Evolutionary conservation across 495 filamentous ascomycete genomes (phyloP).

Genomic region (Aspergillus heteromorphus): DNA sequence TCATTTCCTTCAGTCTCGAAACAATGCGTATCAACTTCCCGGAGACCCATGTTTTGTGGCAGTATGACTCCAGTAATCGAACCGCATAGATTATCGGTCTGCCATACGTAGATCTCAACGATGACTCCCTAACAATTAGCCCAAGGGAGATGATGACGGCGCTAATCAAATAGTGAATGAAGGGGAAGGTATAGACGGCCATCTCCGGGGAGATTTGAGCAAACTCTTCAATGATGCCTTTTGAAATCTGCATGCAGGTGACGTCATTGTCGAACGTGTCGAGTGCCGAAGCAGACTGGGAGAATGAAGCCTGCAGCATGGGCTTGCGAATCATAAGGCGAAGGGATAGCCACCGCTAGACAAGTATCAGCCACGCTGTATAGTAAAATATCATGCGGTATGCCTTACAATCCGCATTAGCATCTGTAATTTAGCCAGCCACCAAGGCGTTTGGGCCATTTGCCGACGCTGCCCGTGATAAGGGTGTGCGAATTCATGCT

Average conservation of each 20-base stretch:
- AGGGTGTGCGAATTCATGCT: conserved; percentile 15
- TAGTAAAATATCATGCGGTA: not conserved
- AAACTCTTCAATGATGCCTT: conserved; percentile 18
- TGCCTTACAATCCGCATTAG: conserved; percentile 24
- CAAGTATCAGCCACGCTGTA: not conserved
- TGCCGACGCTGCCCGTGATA: not conserved
- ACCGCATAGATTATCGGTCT: conserved; percentile 13
- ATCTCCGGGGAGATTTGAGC: conserved; percentile 19
- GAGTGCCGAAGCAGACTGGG: not conserved
- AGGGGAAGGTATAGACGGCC: conserved; percentile 23
- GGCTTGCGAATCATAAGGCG: conserved; percentile 23
- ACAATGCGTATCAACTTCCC: conserved; percentile 21
- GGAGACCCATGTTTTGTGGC: conserved; percentile 25
- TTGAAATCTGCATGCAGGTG: conserved; percentile 19
- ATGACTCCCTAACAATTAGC: conserved; percentile 18
- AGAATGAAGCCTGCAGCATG: conserved; percentile 11
- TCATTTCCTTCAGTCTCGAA: conserved; percentile 22
- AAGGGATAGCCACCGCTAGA: conserved; percentile 23
- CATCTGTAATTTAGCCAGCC: conserved; percentile 20
- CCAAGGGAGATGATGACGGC: conserved; percentile 21
- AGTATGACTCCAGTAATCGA: conserved; percentile 16
- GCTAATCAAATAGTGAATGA: conserved; percentile 20
- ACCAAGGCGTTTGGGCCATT: conserved; percentile 7
- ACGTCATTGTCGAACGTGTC: conserved; percentile 18
- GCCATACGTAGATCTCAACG: conserved; percentile 13